A percentile compares a stretch with the other conserved stretches of the same genome.
phyloP scores from a whole-genome alignment of 495 filamentous ascomycete genomes.

The Hypoxylon cercidicola region DNA sequence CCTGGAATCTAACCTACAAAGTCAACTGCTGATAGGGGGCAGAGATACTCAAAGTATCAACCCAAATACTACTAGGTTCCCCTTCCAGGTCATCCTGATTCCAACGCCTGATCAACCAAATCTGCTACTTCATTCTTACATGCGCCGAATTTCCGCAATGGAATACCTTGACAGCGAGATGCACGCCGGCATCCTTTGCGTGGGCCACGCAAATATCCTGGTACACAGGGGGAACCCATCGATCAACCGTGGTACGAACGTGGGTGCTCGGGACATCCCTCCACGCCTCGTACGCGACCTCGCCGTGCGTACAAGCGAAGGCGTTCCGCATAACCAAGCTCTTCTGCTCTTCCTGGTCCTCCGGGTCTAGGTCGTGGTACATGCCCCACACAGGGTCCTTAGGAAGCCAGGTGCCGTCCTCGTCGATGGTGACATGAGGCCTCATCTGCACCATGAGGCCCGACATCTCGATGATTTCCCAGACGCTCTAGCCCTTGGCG shows the following conservation, averaged over 20 bases:
- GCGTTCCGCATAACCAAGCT: constrained; percentile 42
- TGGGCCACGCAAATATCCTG: constrained; percentile 51
- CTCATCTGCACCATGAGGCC: neutral
- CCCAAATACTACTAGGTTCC: too few relatives aligned
- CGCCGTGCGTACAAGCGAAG: constrained; percentile 24
- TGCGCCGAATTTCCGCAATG: neutral
- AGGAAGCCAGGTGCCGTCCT: constrained; percentile 8
- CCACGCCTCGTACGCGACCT: constrained; percentile 44
- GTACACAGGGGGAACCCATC: constrained; percentile 44
- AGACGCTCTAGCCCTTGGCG: constrained; percentile 2
- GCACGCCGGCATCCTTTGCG: constrained; percentile 37
- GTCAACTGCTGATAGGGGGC: too few relatives aligned
- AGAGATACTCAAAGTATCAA: too few relatives aligned
- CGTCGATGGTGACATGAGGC: neutral
- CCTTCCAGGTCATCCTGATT: too few relatives aligned
- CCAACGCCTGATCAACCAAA: neutral
- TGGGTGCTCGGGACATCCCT: constrained; percentile 49
- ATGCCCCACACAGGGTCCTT: constrained; percentile 36
- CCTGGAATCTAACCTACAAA: too few relatives aligned
- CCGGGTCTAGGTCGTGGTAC: constrained; percentile 40
- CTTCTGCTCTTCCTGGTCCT: constrained; percentile 34
- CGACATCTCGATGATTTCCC: neutral
- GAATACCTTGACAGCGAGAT: neutral
- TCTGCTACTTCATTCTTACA: neutral
- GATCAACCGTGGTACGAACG: constrained; percentile 48